Base-by-base conservation (phyloP, 108 stramenopile genomes). In the Skeletonema grethae region DNA sequence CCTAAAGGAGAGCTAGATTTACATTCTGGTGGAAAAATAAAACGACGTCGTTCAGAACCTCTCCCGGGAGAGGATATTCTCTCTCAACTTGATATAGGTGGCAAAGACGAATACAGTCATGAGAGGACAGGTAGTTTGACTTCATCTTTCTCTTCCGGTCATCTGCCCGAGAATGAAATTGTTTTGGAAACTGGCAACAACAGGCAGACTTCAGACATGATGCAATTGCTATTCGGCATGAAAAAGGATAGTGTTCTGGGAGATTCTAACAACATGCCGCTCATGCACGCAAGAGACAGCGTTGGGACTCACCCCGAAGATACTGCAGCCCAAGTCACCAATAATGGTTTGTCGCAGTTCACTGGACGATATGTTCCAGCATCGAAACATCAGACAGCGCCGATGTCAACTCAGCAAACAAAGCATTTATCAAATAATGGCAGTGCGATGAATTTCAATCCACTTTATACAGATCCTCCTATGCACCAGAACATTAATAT, bases 21-120 rank as follows among this genome's bases (percentile, higher is more conserved):
- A 11, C 22, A 53, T 53, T 53, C 50, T 22, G 5, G 22, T 53
- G 50, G 24, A 22, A 22, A 8, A 53, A 20, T 5, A 6, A 53
- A 53, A 53, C 18, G 50, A 53, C 50, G 50, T 53, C 50, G 50
- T 18, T 53, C 50, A 53, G 50, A 22, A 22, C 50, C 50, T 7
- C 18, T 53, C 22, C 20, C 16, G 7, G 22, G 20, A 20, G 50
- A 53, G 50, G 50, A 53, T 7, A n/a, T 53, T 7, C 7, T 53
- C 8, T 22, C 16, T 53, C 4, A 53, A 18, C n/a, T n/a, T 53
- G 2, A 53, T 53, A n/a, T 6, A 5, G 20, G 50, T 20, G 22
- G 22, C n/a, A 53, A 46, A 46, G 16, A 22, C 22, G 50, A 22
- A 53, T 53, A 3, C 50, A 22, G 20, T 5, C 22, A 24, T 8